These are phyloP conservation scores for Incumbomyces delicatus DNA, from an alignment of 2,329 filamentous ascomycete genomes.

Conservation along the genomic window DNA sequence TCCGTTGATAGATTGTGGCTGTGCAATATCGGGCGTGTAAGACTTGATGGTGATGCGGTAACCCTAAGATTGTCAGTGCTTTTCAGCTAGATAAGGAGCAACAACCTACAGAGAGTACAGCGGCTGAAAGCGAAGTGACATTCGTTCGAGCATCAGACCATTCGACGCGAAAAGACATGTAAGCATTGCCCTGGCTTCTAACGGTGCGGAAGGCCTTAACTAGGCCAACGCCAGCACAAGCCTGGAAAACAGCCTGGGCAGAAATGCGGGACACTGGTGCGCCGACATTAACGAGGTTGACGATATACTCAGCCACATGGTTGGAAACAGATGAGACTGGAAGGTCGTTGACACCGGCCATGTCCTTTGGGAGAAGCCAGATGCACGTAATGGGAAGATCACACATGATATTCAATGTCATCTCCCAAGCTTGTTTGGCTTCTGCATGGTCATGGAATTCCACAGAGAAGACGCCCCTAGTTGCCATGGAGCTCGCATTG, in stretches of 20 bases:
- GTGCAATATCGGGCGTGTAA: slow-evolving; percentile 2
- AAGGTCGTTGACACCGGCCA: slow-evolving; percentile 26
- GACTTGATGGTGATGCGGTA: background rate
- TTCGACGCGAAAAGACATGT: slow-evolving; percentile 5
- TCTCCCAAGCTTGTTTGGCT: slow-evolving; percentile 42
- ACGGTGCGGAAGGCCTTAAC: slow-evolving; percentile 6
- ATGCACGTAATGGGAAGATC: slow-evolving; percentile 37
- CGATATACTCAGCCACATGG: slow-evolving; percentile 47
- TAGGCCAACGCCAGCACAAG: background rate
- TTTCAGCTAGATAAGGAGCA: background rate
- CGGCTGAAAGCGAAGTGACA: background rate
- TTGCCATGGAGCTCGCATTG: background rate
- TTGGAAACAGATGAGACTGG: slow-evolving; percentile 26
- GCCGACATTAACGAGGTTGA: slow-evolving; percentile 38
- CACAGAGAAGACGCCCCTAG: slow-evolving; percentile 39
- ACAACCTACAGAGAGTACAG: background rate
- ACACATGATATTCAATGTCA: slow-evolving; percentile 36
- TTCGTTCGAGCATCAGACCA: slow-evolving; percentile 4
- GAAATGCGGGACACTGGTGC: slow-evolving; percentile 22
- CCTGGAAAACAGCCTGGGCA: slow-evolving; percentile 23
- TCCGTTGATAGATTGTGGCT: too few relatives aligned
- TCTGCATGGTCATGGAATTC: slow-evolving; percentile 54
- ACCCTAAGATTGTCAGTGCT: slow-evolving; percentile 1
- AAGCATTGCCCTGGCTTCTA: background rate
- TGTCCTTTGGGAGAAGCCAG: slow-evolving; percentile 31